Conservation (phyloP, 1,284 basidiomycete genomes). For the Pseudozyma tsukubaensis region DNA sequence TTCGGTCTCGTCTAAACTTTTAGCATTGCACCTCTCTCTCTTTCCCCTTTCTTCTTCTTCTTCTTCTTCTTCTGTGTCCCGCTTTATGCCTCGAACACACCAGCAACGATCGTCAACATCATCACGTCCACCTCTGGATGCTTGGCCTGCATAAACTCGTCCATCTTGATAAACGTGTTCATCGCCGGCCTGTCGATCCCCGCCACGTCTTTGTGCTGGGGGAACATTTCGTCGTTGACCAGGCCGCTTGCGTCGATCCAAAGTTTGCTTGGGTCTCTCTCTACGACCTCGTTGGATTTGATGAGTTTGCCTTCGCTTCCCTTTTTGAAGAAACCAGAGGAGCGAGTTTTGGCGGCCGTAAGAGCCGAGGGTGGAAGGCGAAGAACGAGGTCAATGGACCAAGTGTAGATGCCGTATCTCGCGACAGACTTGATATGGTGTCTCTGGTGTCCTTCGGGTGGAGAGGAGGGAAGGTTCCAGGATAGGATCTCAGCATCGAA, state of each 20-base stretch:
- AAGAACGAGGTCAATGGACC: constrained; percentile 79
- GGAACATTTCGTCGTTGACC: constrained; percentile 59
- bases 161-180: constrained; percentile 55
- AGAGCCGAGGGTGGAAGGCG: constrained; percentile 70
- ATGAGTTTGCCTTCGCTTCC: constrained; percentile 24
- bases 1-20: no score
- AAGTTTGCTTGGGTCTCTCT: constrained; percentile 47
- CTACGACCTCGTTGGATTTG: not conserved
- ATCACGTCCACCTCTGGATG: constrained; percentile 67
- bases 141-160: constrained; percentile 43
- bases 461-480: constrained; percentile 77
- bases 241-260: constrained; percentile 56
- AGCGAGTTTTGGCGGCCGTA: constrained; percentile 17
- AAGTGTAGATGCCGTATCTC: constrained; percentile 80
- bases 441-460: constrained; percentile 73
- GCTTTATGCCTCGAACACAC: constrained; percentile 48
- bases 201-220: constrained; percentile 46
- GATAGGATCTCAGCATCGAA: constrained; percentile 90
- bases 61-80: not conserved
- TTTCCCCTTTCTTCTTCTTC: no score
- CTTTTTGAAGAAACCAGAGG: constrained; percentile 18
- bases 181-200: constrained; percentile 38
- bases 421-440: constrained; percentile 93
- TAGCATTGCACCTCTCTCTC: no score
- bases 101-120: constrained; percentile 63